Evolutionary conservation across 75 land plant genomes (phyloP), one percentile per base, ranked within the genome.

Genomic region (Ceratopteris richardii): DNA sequence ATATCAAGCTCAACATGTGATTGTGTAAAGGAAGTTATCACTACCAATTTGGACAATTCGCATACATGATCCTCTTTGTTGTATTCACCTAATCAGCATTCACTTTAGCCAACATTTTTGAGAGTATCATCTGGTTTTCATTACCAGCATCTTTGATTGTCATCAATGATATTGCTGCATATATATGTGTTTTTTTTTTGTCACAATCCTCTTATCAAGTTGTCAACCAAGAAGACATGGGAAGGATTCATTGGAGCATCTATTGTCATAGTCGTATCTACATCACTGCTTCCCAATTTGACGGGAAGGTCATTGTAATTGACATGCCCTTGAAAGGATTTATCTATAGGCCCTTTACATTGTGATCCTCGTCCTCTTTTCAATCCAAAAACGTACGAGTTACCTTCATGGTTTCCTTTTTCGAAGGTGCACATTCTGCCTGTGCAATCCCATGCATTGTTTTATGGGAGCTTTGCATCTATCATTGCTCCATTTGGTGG

Each of bases 401-500:
- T 89, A 16, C 67, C 72, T n/a, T 52, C 62, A 23, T 85, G 80
- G 82, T 80, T 82, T 56, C 89, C 83, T 9, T 78, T 80, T 89
- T 81, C 79, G 43, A 80, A 85, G 39, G 40, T 81, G 14, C n/a
- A 71, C 2, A 28, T 86, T 51, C 61, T 89, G 63, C 98, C 98
- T n/a, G 95, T 86, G 37, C 96, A 89, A 60, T 77, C 77, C 71
- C 98, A 94, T 76, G 96, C 98, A 25, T 56, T 94, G 37, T 81
- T 73, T 12, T 57, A 79, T 55, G 98, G 96, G n/a, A 62, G 89
- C 39, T 94, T 94, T 80, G 96, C 98, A 50, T 94, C 98, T 66
- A 83, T 81, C 33, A 84, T 94, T 43, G 96, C 98, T 56, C 98
- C 98, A n/a, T 94, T 94, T 81, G 98, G 98, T 62, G 98, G 98